A percentile compares a stretch with the other conserved stretches of the same genome.
Evolutionary conservation across 78 protist species (phyloP).

Genomic region (Dictyostelium firmibasis): DNA sequence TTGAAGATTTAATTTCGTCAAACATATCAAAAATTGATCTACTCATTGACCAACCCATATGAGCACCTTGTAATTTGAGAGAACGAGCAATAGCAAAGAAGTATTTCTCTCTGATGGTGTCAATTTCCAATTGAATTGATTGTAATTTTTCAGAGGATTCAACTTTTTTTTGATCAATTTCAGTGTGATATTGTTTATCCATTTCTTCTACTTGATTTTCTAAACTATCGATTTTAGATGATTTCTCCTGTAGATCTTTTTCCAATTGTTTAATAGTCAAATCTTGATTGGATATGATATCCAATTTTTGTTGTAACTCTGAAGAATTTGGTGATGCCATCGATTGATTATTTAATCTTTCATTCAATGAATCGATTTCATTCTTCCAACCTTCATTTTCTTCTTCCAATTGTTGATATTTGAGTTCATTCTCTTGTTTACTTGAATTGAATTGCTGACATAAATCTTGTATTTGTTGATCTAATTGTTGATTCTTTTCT

Average conservation of each 20-base stretch:
- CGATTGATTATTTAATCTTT: not conserved
- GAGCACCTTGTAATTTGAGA: slow-evolving; percentile 35
- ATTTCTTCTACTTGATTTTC: not conserved
- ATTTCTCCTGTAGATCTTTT: not conserved
- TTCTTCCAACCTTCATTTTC: slow-evolving; percentile 4
- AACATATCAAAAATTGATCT: slow-evolving; percentile 33
- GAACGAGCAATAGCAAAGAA: slow-evolving; percentile 50
- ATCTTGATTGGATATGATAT: not conserved
- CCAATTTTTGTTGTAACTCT: not conserved
- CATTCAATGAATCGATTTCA: not conserved
- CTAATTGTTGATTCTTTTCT: not conserved
- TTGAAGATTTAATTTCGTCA: not conserved
- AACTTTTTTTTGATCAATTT: too few relatives aligned
- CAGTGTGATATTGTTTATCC: not conserved
- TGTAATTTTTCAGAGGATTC: not conserved
- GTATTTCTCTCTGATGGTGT: not conserved
- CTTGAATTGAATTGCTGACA: not conserved
- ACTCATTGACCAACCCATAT: not conserved
- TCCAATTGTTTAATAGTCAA: not conserved
- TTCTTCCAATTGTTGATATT: not conserved
- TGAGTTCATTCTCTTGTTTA: not conserved
- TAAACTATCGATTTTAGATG: not conserved
- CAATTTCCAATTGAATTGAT: not conserved
- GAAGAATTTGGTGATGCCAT: not conserved
- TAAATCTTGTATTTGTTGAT: not conserved